A percentile compares a stretch with the other conserved stretches of the same genome.
These are phyloP conservation scores for Mycena floridula DNA, from an alignment of 768 basidiomycete species.

Conservation along the genomic window DNA sequence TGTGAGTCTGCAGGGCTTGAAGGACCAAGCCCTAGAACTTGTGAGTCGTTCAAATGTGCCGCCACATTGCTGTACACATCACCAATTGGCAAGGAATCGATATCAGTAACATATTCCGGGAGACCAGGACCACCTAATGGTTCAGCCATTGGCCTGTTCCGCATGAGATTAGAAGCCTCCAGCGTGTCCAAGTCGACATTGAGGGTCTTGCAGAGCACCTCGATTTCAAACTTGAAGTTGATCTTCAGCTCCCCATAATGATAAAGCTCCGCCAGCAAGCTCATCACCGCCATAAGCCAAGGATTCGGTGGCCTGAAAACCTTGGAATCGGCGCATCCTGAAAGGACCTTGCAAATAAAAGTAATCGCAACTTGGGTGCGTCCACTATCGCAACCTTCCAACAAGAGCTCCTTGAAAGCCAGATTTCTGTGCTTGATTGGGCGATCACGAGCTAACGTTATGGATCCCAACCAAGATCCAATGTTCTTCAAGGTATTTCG, in stretches of 20 bases:
- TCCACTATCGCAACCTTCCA: constrained; percentile 92
- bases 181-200: constrained; percentile 81
- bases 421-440: constrained; percentile 92
- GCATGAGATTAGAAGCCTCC: constrained; percentile 78
- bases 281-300: constrained; percentile 95
- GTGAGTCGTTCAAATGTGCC: constrained; percentile 35
- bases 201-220: constrained; percentile 89
- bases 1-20: constrained; percentile 58
- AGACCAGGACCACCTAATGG: constrained; percentile 53
- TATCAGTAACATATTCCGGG: constrained; percentile 76
- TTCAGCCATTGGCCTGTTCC: constrained; percentile 65
- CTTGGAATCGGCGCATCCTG: constrained; percentile 81
- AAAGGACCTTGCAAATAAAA: constrained; percentile 95
- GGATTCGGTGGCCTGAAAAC: constrained; percentile 97
- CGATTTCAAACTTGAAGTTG: constrained; percentile 98
- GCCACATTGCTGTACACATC: constrained; percentile 53
- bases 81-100: constrained; percentile 73
- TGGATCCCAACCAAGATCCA: constrained; percentile 88
- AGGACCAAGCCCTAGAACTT: constrained; percentile 56
- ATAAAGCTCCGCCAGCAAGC: constrained; percentile 91
- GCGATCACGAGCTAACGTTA: constrained; percentile 88
- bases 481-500: constrained; percentile 89
- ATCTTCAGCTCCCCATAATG: constrained; percentile 94
- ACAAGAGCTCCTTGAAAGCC: constrained; percentile 94
- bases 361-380: constrained; percentile 92